These are phyloP conservation scores for Diaporthe ampelina DNA, from an alignment of 2,329 filamentous ascomycete species.

Conservation along the genomic window DNA sequence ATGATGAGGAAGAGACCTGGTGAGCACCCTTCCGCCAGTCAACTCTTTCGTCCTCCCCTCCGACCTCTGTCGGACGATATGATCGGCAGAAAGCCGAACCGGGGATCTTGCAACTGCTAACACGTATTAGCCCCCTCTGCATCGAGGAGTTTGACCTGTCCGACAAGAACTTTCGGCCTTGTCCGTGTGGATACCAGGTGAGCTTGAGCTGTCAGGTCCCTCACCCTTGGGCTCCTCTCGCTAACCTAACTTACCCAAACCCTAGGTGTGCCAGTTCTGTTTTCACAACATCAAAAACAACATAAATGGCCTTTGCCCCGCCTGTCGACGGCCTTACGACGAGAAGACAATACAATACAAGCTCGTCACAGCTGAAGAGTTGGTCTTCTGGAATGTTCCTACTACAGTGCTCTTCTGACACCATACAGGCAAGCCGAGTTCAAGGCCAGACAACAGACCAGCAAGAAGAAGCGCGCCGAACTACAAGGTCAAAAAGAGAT, in stretches of 20 bases:
- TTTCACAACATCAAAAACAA: constrained; percentile 99
- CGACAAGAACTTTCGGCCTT: constrained; percentile 96
- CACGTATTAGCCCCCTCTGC: constrained; percentile 82
- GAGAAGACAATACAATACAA: constrained; percentile 98
- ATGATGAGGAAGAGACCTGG: constrained; percentile 80
- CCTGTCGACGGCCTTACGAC: constrained; percentile 94
- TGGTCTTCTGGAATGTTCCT: constrained; percentile 55
- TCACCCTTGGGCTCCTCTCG: constrained; percentile 35
- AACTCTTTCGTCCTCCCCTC: constrained; percentile 35
- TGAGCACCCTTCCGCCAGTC: constrained; percentile 54
- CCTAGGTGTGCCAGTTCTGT: constrained; percentile 97
- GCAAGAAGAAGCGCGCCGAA: constrained; percentile 90
- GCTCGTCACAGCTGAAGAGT: constrained; percentile 95
- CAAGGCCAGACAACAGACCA: constrained; percentile 84
- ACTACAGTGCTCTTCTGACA: constrained; percentile 46
- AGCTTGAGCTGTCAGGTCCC: constrained; percentile 44
- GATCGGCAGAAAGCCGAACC: constrained; percentile 39
- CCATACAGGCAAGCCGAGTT: constrained; percentile 76
- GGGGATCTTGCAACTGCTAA: constrained; percentile 47
- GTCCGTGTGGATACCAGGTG: constrained; percentile 98
- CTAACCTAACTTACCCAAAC: constrained; percentile 39
- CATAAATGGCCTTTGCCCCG: constrained; percentile 97
- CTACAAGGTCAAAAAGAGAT: constrained; percentile 91
- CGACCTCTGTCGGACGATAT: constrained; percentile 28
- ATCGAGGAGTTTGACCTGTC: constrained; percentile 99